These are phyloP conservation scores for Colletotrichum salicis DNA, from an alignment of 2,329 filamentous ascomycete species.

Conservation along the genomic window DNA sequence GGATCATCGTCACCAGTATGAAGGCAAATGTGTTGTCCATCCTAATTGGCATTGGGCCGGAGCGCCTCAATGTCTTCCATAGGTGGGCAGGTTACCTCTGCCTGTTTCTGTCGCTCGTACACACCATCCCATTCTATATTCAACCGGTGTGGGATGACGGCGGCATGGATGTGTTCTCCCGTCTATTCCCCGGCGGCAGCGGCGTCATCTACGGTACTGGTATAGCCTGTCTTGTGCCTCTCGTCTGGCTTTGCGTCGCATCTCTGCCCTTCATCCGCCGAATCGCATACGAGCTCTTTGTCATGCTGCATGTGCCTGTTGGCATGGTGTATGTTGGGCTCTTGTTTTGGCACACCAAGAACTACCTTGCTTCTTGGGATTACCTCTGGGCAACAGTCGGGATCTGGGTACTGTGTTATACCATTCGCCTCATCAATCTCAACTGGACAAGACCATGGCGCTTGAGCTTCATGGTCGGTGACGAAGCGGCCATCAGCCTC, in stretches of 20 bases:
- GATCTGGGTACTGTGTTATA: slow-evolving; percentile 82
- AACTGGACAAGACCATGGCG: slow-evolving; percentile 89
- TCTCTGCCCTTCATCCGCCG: slow-evolving; percentile 83
- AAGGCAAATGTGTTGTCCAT: slow-evolving; percentile 89
- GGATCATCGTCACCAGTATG: slow-evolving; percentile 90
- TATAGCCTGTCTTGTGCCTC: slow-evolving; percentile 81
- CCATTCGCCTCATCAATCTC: slow-evolving; percentile 81
- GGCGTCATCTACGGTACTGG: slow-evolving; percentile 87
- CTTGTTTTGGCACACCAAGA: slow-evolving; percentile 96
- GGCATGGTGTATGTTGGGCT: slow-evolving; percentile 83
- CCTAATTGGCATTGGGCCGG: slow-evolving; percentile 90
- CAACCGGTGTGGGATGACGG: slow-evolving; percentile 87
- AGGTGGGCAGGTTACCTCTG: slow-evolving; percentile 91
- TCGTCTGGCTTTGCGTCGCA: slow-evolving; percentile 84
- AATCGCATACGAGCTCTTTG: slow-evolving; percentile 86
- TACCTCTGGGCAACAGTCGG: slow-evolving; percentile 85
- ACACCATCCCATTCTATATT: slow-evolving; percentile 89
- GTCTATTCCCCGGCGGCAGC: slow-evolving; percentile 72
- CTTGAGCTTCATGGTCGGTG: slow-evolving; percentile 85
- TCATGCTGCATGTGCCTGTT: slow-evolving; percentile 83
- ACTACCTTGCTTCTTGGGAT: slow-evolving; percentile 88
- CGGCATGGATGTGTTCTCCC: slow-evolving; percentile 75
- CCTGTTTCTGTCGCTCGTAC: slow-evolving; percentile 82
- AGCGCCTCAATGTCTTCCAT: slow-evolving; percentile 91
- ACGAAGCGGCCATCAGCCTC: slow-evolving; percentile 89